phyloP scores from a whole-genome alignment of 176 grass and related monocot genomes.

The Cenchrus purpureus region DNA sequence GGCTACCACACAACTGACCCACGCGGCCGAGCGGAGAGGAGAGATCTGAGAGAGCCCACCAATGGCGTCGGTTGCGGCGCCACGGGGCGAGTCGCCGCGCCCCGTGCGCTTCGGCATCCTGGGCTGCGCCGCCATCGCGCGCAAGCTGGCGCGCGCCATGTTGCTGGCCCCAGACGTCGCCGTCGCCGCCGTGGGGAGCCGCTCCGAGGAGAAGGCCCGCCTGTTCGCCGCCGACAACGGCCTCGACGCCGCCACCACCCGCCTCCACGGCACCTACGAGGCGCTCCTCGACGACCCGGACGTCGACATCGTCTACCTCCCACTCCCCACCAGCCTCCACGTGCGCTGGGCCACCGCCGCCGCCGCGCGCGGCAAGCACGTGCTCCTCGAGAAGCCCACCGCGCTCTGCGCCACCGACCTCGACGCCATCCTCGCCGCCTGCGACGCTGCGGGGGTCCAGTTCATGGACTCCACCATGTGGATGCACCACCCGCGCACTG shows the following conservation, averaged over 20 bases:
- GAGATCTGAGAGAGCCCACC: background rate
- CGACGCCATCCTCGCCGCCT: conserved; percentile 66
- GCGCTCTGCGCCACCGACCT: conserved; percentile 74
- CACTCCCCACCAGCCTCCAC: conserved; percentile 84
- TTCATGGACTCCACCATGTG: conserved; percentile 95
- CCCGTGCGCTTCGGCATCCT: conserved; percentile 78
- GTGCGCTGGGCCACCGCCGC: conserved; percentile 64
- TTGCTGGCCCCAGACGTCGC: conserved; percentile 47
- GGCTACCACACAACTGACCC: background rate
- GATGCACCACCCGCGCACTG: conserved; percentile 85
- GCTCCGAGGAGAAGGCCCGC: conserved; percentile 62
- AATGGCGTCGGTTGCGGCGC: conserved; percentile 6
- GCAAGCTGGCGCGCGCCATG: conserved; percentile 74
- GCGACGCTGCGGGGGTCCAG: conserved; percentile 53
- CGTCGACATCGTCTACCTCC: conserved; percentile 76
- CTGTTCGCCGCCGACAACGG: conserved; percentile 67
- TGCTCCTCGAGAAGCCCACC: conserved; percentile 88
- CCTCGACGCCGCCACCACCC: conserved; percentile 24
- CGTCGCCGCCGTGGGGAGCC: conserved; percentile 57
- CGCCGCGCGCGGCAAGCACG: conserved; percentile 67
- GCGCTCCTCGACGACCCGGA: conserved; percentile 68
- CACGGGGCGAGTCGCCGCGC: conserved; percentile 9
- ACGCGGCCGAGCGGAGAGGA: background rate
- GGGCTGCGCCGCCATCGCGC: conserved; percentile 75
- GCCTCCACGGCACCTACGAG: conserved; percentile 69